Percentiles rank a stretch among this genome's conserved stretches.
Conservation (phyloP, 2,329 filamentous ascomycete genomes). For the Zopfia rhizophila region DNA sequence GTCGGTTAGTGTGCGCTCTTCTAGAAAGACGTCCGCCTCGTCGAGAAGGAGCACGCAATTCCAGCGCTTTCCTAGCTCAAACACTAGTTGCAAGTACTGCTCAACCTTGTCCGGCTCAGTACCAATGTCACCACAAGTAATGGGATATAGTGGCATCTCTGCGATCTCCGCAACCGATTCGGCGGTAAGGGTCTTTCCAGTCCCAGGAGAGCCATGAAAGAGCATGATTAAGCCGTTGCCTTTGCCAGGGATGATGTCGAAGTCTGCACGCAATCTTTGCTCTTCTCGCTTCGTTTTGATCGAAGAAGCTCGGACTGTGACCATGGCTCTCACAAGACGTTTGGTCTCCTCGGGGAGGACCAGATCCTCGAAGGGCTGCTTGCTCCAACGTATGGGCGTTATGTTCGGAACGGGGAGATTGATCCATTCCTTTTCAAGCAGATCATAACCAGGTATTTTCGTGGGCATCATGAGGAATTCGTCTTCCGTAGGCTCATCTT, state of each 20-base stretch:
- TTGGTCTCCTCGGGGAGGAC: conserved; percentile 49
- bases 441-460: conserved; percentile 6
- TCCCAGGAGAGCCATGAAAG: conserved; percentile 59
- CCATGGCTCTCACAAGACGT: conserved; percentile 53
- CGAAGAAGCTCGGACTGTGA: too few species aligned
- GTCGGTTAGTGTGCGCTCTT: conserved; percentile 22
- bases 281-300: conserved; percentile 53
- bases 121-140: conserved; percentile 62
- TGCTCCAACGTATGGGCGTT: not conserved
- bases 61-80: conserved; percentile 60
- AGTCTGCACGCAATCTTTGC: too few species aligned
- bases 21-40: conserved; percentile 55
- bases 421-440: conserved; percentile 14
- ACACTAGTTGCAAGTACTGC: conserved; percentile 54
- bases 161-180: conserved; percentile 58
- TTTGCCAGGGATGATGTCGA: conserved; percentile 62
- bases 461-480: conserved; percentile 5
- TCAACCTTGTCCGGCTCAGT: conserved; percentile 55
- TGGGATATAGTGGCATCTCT: conserved; percentile 47
- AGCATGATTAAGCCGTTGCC: conserved; percentile 60
- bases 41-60: conserved; percentile 62
- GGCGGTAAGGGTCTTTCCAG: conserved; percentile 59
- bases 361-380: not conserved
- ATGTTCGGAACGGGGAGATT: not conserved
- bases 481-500: not conserved